Base-by-base conservation (phyloP, 176 grass and related monocot species). In the Rhynchospora tenuis region DNA sequence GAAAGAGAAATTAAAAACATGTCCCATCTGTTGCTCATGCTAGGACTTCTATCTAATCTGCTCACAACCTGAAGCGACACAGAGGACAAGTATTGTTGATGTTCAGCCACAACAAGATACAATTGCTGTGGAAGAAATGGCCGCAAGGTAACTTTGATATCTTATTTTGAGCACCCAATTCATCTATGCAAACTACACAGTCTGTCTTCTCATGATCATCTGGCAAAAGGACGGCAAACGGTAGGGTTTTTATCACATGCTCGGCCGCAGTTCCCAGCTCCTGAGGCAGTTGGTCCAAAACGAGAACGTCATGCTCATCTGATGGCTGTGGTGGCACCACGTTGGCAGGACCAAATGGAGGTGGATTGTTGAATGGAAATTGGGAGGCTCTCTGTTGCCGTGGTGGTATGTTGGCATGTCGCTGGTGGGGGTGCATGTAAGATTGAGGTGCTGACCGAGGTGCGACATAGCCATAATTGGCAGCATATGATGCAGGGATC, bases 11-110 rank as follows among this genome's bases (percentile, higher is more conserved):
- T 38, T 38, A 38, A 38, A 38, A 38, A 38, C 3, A 38, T 38
- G 33, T 38, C 33, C 33, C 2, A 38, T 38, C 16, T 67, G 7
- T 67, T 10, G 0, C 9, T 28, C 13, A 55, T 15, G 52, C 15
- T 55, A 15, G 52, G 29, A 11, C 11, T 65, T 5, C 0, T 38
- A 0, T 7, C 33, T 92, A 86, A 16, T 95, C 93, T 0, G 88
- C 85, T 4, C 88, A 86, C 52, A 95, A 78, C 79, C 90, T 86
- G n/a, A 83, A 92, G 0, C 93, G 88, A 91, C 93, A 95, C 10
- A 92, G 75, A 0, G 90, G 93, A 23, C 90, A 95, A 0, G 90
- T 81, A 73, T 92, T 90, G 13, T 90, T 79, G 47, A 90, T 90
- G 42, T 64, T 83, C 1, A 95, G 90, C 93, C 93, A 95, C 0